Conservation (phyloP, 495 filamentous ascomycete genomes). For the Cairneyella variabilis region DNA sequence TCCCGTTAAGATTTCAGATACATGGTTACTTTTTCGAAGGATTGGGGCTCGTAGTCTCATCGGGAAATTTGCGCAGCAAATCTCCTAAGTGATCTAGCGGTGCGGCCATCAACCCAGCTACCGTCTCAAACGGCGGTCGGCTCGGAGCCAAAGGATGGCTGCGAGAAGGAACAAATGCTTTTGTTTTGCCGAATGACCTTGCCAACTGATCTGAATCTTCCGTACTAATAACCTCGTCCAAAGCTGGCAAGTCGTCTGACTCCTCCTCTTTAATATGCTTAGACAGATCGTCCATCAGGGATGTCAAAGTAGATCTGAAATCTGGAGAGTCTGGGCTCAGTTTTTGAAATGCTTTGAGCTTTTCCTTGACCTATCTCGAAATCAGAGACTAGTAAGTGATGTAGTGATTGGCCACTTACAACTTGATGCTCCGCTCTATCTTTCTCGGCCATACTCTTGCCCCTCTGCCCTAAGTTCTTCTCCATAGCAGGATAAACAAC, state of each 20-base stretch:
- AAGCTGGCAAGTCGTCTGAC: slow-evolving; percentile 46
- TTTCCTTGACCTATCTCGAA: slow-evolving; percentile 52
- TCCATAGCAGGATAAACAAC: slow-evolving; percentile 68
- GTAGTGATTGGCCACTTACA: slow-evolving; percentile 30
- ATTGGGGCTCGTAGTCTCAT: slow-evolving; percentile 6
- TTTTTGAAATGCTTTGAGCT: slow-evolving; percentile 58
- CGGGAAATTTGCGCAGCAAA: slow-evolving; percentile 45
- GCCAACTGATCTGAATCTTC: slow-evolving; percentile 41
- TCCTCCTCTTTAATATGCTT: slow-evolving; percentile 64
- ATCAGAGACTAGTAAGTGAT: background rate
- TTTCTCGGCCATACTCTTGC: slow-evolving; percentile 49
- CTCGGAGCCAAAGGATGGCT: slow-evolving; percentile 40
- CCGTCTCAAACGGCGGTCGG: slow-evolving; percentile 48
- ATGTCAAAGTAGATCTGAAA: slow-evolving; percentile 49
- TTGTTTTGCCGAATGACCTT: slow-evolving; percentile 52
- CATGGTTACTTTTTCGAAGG: no score
- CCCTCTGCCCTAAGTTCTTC: slow-evolving; percentile 50
- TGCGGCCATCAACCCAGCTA: slow-evolving; percentile 42
- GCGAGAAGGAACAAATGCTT: slow-evolving; percentile 50
- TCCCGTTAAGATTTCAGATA: no score
- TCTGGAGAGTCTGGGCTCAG: slow-evolving; percentile 39
- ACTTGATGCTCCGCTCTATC: slow-evolving; percentile 56
- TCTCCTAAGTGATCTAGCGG: slow-evolving; percentile 49
- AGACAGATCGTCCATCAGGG: slow-evolving; percentile 46
- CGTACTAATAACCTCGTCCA: slow-evolving; percentile 44